phyloP scores from a whole-genome alignment of 1,139 yeast species.

The Candida anutae region DNA sequence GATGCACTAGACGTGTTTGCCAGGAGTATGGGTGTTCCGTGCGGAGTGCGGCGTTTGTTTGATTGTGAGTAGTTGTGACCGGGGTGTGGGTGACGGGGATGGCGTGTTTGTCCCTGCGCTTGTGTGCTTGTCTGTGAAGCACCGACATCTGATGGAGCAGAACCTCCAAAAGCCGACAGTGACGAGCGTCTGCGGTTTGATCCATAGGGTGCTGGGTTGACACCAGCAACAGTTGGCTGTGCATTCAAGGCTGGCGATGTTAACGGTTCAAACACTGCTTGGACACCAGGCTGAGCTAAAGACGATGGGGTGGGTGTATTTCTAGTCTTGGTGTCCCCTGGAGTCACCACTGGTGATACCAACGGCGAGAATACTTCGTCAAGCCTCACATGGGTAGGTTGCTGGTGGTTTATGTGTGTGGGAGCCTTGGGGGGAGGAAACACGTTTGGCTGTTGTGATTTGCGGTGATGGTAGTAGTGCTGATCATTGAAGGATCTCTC shows the following conservation, averaged over 20 bases:
- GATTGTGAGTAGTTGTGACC: conserved; percentile 1
- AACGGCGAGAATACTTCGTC: conserved; percentile 63
- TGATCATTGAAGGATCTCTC: conserved; percentile 37
- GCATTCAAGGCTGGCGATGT: conserved; percentile 65
- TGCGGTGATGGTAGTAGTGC: conserved; percentile 32
- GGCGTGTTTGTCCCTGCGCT: neutral
- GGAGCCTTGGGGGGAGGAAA: conserved; percentile 1
- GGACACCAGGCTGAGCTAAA: conserved; percentile 24
- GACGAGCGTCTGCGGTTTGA: conserved; percentile 28
- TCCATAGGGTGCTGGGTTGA: conserved; percentile 1
- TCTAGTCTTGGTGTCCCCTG: conserved; percentile 35
- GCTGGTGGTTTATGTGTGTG: conserved; percentile 3
- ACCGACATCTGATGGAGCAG: conserved; percentile 12
- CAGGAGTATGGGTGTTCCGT: conserved; percentile 38
- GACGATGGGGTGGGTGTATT: conserved; percentile 2
- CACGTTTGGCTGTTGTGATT: neutral
- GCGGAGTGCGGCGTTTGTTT: conserved; percentile 38
- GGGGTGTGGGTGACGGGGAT: conserved; percentile 1
- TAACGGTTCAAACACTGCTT: conserved; percentile 37
- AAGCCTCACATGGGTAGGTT: conserved; percentile 33
- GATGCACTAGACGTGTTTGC: conserved; percentile 12
- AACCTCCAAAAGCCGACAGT: conserved; percentile 22
- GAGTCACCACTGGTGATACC: conserved; percentile 69
- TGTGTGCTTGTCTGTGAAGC: neutral
- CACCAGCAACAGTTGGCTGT: conserved; percentile 13